Evolutionary conservation across 2,329 filamentous ascomycete species (phyloP), one percentile per base, ranked within the genome.

Genomic region (Microdochium bolleyi): DNA sequence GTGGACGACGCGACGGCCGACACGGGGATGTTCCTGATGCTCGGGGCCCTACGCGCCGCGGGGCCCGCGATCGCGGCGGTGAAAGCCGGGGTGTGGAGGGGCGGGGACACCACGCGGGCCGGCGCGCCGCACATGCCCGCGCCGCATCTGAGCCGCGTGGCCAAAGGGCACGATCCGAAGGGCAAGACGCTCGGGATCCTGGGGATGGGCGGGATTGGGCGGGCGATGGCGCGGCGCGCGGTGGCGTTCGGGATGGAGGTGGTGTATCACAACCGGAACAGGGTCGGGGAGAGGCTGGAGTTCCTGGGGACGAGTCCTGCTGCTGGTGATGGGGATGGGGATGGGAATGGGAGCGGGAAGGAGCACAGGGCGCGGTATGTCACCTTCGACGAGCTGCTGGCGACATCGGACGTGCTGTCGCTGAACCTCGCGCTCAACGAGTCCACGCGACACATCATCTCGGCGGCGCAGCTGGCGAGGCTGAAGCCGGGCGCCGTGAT

Each of bases 131-230:
- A 30, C 27, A 30, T 30, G 27, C n/a, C n/a, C n/a, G n/a, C n/a
- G n/a, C 5, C 27, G 27, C 27, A 30, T 30, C 11, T 11, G 27
- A 30, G 11, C 5, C 5, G 27, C 4, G 34, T 19, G n/a, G 34
- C 16, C 13, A 71, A 79, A 34, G 77, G 77, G 14, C 76, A 77
- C 58, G 77, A 80, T 52, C 77, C 77, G 2, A 73, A 74, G 58
- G 73, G 75, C 54, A 78, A 79, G 60, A 67, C 67, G 1, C 70
- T 80, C 34, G 80, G 79, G 4, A 79, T 83, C 53, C 65, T 84
- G 1, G 80, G 80, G 11, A 81, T 83, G 77, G 80, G 80, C 24
- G 78, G 79, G 10, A 83, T 84, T 49, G 80, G 80, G 2, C 68
- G 72, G 14, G 74, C 76, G 7, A 70, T 60, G 50, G 70, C 69